A percentile compares a stretch with the other conserved stretches of the same genome.
Conservation (phyloP, 2,329 filamentous ascomycete species). For the Phyllosticta paracitricarpa region DNA sequence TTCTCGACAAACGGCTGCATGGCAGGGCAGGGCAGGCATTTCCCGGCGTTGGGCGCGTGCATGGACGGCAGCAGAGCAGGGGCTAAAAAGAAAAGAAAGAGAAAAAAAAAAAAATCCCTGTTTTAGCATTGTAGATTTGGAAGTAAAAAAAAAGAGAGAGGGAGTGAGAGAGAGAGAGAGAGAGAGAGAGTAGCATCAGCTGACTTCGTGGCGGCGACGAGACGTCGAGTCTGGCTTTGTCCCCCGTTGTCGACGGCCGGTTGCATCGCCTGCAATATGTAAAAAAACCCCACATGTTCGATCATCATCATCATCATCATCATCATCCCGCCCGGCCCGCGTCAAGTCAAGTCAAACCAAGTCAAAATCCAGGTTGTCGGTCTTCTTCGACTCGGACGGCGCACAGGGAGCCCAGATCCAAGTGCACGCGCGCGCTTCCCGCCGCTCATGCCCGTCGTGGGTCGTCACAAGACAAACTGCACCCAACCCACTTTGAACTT, state of each 20-base stretch:
- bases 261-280: background rate
- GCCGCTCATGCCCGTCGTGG: background rate
- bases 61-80: background rate
- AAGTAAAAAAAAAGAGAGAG: too few relatives aligned
- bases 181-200: background rate
- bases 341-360: too few relatives aligned
- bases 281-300: too few relatives aligned
- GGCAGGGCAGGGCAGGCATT: background rate
- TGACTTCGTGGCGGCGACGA: background rate
- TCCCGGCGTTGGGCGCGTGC: slow-evolving; percentile 9
- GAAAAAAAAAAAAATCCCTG: too few relatives aligned
- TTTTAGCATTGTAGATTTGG: too few relatives aligned
- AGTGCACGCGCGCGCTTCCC: background rate
- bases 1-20: background rate
- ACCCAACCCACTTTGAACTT: background rate
- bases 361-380: background rate
- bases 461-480: background rate
- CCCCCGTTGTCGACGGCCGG: background rate
- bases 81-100: too few relatives aligned
- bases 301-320: too few relatives aligned
- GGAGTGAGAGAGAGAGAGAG: too few relatives aligned
- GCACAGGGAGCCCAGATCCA: background rate
- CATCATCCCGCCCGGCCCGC: too few relatives aligned
- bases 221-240: background rate
- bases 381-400: background rate